Evolutionary conservation across 805 yeast genomes (phyloP).

Genomic region (Suhomyces kilbournensis): DNA sequence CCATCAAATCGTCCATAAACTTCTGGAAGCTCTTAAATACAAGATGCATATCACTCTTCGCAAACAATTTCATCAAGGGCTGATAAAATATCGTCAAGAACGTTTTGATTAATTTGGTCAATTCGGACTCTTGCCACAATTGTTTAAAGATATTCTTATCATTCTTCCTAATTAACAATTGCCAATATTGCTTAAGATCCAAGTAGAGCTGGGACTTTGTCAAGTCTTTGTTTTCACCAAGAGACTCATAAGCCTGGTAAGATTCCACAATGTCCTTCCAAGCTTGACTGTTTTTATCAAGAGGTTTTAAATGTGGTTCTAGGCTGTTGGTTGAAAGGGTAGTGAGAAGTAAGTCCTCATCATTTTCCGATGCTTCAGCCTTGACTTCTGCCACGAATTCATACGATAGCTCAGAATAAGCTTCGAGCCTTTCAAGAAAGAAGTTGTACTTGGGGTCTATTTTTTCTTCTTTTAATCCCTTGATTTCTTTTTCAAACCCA

Average conservation of each 20-base stretch:
- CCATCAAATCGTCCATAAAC: conserved; percentile 53
- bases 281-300: neutral
- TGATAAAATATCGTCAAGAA: conserved; percentile 49
- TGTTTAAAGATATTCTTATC: conserved; percentile 76
- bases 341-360: conserved; percentile 22
- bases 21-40: conserved; percentile 37
- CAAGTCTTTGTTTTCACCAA: conserved; percentile 11
- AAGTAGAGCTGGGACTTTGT: conserved; percentile 40
- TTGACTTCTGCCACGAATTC: conserved; percentile 12
- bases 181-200: conserved; percentile 59
- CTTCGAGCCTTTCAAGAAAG: conserved; percentile 26
- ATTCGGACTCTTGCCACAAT: conserved; percentile 81
- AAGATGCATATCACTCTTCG: conserved; percentile 36
- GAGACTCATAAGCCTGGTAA: conserved; percentile 16
- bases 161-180: conserved; percentile 58
- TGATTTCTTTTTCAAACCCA: conserved; percentile 54
- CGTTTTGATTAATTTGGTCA: conserved; percentile 72
- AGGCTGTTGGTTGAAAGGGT: conserved; percentile 20
- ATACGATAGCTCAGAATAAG: conserved; percentile 17
- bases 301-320: conserved; percentile 12
- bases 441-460: conserved; percentile 26
- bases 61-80: conserved; percentile 38
- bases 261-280: conserved; percentile 13
- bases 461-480: conserved; percentile 41
- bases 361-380: conserved; percentile 13